Evolutionary conservation across 805 yeast species (phyloP), one percentile per base, ranked within the genome.

Genomic region (Yarrowia sp.): DNA sequence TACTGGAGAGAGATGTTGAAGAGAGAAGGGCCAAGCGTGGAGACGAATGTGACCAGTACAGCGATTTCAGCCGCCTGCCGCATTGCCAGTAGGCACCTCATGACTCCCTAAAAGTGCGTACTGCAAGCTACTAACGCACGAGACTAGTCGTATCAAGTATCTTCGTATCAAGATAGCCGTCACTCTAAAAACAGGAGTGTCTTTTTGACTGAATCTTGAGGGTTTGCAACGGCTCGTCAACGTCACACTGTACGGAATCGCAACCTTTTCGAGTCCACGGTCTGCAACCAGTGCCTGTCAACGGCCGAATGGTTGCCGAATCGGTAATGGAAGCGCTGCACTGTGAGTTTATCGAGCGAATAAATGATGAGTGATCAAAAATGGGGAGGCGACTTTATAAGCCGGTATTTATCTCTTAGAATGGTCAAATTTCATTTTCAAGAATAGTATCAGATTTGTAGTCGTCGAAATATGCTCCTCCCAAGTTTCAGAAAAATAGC

Each of bases 241-340:
- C 32, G 32, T 26, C 32, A 26, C 32, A 26, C 32, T 26, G 7
- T 26, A 15, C 63, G 48, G 42, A 41, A 40, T 40, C 22, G 35
- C 61, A 40, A 56, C 42, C 48, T 56, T 56, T 41, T 56, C 46
- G 3, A 41, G 26, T 14, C 19, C 19, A 8, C 10, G 16, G 14
- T 52, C 32, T 52, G 55, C 55, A 50, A 41, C 2, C 15, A 14
- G 45, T 38, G 59, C 59, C 38, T 55, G 46, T 55, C 46, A 55
- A 55, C 61, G 61, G 61, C 61, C 63, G 49, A 56, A 7, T 41
- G 63, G 48, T 41, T 56, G 63, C 63, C 63, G 63, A 56, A 56
- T 59, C 52, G 52, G 52, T 36, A 59, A 32, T 16, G 35, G 42
- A 59, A 59, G 52, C 65, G 52, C 52, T 45, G 50, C 50, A 45